Base-by-base conservation (phyloP, 83 land plant species). In the Picea abies region DNA sequence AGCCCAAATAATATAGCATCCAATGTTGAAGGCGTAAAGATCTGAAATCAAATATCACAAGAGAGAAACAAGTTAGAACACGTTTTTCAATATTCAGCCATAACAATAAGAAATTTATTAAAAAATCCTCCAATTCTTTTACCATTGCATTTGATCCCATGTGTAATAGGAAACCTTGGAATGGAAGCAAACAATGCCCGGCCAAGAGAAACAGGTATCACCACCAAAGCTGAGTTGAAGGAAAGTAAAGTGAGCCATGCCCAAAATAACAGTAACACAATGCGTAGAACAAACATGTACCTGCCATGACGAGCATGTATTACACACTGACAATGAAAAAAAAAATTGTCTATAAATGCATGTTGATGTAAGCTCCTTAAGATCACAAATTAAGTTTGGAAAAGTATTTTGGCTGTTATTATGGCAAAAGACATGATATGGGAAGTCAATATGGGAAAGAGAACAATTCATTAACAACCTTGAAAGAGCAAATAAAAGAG, bases 111-210 rank as follows among this genome's bases (percentile, higher is more conserved):
- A 52, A 47, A 76, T 35, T 72, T 72, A 39, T 32, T 16, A 72
- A 4, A 72, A 72, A 5, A 72, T 5, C 44, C 6, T 32, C 32
- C 5, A 79, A 66, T 65, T 23, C 58, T 39, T 84, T 84, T 88
- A 96, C 97, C 98, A 84, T 96, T 96, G 89, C 99, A 96, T 75
- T 96, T 95, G 39, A 95, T 90, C 79, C 99, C 99, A 87, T 97
- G 96, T 44, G 96, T 89, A 19, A 95, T 89, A 63, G 99, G 99
- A 47, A 95, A 93, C 37, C 93, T 85, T 20, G 99, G 96, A 71
- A 94, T 86, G 26, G 89, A 87, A 85, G 90, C 84, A 81, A 96
- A 94, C 20, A 94, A 81, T 25, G 88, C 88, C 2, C 99, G 90
- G 32, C 99, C 99, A 80, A 96, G 82, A 35, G 97, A 94, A 69